These are phyloP conservation scores for Massarina eburnea DNA, from an alignment of 2,329 filamentous ascomycete genomes.

Conservation along the genomic window DNA sequence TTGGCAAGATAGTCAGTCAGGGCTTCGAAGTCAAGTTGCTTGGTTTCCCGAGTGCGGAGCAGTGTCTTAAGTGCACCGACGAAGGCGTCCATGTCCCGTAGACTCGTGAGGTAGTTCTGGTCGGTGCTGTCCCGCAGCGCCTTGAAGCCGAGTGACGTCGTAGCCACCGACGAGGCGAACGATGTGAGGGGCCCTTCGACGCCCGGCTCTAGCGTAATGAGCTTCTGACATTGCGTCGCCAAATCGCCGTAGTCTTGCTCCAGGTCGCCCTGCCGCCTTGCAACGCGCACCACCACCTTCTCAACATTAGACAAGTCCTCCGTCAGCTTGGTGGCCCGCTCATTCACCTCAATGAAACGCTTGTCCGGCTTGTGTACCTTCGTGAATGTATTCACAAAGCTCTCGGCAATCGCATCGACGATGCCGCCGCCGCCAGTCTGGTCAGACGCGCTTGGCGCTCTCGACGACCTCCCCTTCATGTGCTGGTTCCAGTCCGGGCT, in stretches of 20 bases:
- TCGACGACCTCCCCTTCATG: conserved; percentile 76
- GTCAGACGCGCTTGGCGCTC: conserved; percentile 55
- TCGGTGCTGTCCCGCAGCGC: conserved; percentile 88
- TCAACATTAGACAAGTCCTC: conserved; percentile 92
- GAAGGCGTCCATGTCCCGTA: conserved; percentile 96
- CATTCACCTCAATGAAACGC: conserved; percentile 90
- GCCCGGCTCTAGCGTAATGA: conserved; percentile 84
- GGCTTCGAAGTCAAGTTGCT: conserved; percentile 96
- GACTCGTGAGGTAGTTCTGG: conserved; percentile 88
- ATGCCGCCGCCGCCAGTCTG: conserved; percentile 62
- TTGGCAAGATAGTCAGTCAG: conserved; percentile 95
- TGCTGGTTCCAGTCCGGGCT: conserved; percentile 94
- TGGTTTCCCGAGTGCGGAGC: conserved; percentile 91
- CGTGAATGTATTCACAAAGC: conserved; percentile 94
- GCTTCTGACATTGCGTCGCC: conserved; percentile 90
- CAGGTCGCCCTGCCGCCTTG: conserved; percentile 82
- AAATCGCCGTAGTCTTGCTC: conserved; percentile 88
- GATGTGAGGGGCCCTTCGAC: conserved; percentile 80
- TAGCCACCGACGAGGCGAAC: conserved; percentile 84
- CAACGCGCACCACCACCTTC: conserved; percentile 91
- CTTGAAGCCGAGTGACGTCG: conserved; percentile 76
- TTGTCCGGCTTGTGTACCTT: conserved; percentile 95
- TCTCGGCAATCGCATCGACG: conserved; percentile 94
- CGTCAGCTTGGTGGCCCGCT: conserved; percentile 86
- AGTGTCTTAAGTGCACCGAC: conserved; percentile 83